These are phyloP conservation scores for Eimeria sp. DNA, from an alignment of 169 alveolate species.

Conservation along the genomic window DNA sequence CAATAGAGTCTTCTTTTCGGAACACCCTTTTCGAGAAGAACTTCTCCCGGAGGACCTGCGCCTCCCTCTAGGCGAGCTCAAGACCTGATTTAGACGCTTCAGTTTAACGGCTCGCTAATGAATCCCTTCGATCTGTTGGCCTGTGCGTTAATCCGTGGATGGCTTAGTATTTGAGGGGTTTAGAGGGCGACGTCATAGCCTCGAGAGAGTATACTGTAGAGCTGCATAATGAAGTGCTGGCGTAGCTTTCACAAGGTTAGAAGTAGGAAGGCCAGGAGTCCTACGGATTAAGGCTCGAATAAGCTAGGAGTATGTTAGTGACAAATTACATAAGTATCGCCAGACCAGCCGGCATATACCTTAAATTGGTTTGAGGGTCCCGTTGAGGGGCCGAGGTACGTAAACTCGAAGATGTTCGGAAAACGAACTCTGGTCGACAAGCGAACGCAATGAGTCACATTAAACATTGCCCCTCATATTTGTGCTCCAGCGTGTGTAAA, in stretches of 20 bases:
- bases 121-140: no score
- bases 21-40: constrained; percentile 92
- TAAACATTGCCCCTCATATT: background rate
- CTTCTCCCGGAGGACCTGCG: constrained; percentile 91
- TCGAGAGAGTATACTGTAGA: background rate
- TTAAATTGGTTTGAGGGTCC: background rate
- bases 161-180: background rate
- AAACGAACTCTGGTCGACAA: no score
- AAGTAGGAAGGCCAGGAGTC: background rate
- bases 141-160: background rate
- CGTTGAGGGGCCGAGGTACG: background rate
- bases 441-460: no score
- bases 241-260: background rate
- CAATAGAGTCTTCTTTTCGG: constrained; percentile 97
- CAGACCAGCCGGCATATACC: background rate
- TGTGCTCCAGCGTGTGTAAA: background rate
- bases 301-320: background rate
- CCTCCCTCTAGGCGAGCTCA: constrained; percentile 84
- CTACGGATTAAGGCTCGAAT: background rate
- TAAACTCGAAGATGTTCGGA: background rate
- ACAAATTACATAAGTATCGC: background rate
- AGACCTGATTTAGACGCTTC: background rate
- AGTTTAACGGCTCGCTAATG: no score
- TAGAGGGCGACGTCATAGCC: background rate
- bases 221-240: background rate